Percentiles rank a stretch among this genome's conserved stretches.
Evolutionary conservation across 305 asterid genomes (phyloP).

Genomic region (Euphrasia arctica): DNA sequence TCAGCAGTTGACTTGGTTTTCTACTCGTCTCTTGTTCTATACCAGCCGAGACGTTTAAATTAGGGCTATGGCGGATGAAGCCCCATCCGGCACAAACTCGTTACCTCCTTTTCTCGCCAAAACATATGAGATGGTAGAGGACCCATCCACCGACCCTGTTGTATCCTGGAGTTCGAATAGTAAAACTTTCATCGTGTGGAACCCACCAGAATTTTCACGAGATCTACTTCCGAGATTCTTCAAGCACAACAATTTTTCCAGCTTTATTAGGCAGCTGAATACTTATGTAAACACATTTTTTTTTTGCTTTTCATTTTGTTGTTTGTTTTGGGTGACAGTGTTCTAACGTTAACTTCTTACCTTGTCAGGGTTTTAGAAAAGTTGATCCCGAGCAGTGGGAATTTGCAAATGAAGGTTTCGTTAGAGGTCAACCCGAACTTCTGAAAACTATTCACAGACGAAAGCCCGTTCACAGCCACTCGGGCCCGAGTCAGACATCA

Average conservation of each 20-base stretch:
- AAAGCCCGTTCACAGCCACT: slow-evolving; percentile 81
- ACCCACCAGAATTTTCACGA: slow-evolving; percentile 66
- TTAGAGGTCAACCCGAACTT: slow-evolving; percentile 62
- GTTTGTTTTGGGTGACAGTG: slow-evolving; percentile 8
- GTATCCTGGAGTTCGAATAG: slow-evolving; percentile 72
- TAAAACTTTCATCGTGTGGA: slow-evolving; percentile 68
- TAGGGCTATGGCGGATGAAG: slow-evolving; percentile 55
- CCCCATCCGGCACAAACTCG: slow-evolving; percentile 44
- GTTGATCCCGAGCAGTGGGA: slow-evolving; percentile 83
- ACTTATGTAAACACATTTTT: slow-evolving; percentile 51
- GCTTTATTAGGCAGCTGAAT: slow-evolving; percentile 75
- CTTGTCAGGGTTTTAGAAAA: slow-evolving; percentile 72
- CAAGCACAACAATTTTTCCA: slow-evolving; percentile 73
- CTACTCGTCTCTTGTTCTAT: not conserved
- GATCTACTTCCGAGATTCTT: slow-evolving; percentile 62
- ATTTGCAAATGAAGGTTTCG: slow-evolving; percentile 68
- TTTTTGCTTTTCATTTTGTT: not conserved
- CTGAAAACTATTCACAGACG: slow-evolving; percentile 71
- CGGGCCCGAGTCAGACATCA: slow-evolving; percentile 40
- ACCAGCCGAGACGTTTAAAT: slow-evolving; percentile 4
- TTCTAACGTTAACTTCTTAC: slow-evolving; percentile 11
- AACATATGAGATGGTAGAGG: slow-evolving; percentile 86
- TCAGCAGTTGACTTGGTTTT: slow-evolving; percentile 18
- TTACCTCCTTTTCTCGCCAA: slow-evolving; percentile 72
- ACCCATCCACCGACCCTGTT: slow-evolving; percentile 49